Percentiles rank a stretch among this genome's conserved stretches.
Evolutionary conservation across 2,329 filamentous ascomycete species (phyloP).

Genomic region (Lachnellula subtilissima): DNA sequence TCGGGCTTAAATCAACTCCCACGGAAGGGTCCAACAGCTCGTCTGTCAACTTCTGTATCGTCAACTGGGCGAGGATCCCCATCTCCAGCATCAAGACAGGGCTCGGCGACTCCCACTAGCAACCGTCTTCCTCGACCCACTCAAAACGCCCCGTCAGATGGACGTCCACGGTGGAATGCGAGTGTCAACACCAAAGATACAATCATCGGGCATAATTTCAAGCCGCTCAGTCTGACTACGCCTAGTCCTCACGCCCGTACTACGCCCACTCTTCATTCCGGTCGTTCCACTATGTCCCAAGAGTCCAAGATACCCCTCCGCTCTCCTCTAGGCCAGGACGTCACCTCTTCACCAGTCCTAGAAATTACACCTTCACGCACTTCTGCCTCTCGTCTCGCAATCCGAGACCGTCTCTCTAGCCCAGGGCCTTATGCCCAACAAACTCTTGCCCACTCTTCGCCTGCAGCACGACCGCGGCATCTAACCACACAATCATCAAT

Average conservation of each 20-base stretch:
- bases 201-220: conserved; percentile 66
- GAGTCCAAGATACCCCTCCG: conserved; percentile 32
- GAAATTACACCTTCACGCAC: conserved; percentile 27
- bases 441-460: conserved; percentile 36
- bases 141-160: conserved; percentile 41
- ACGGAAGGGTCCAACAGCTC: conserved; percentile 31
- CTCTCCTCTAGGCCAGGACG: conserved; percentile 26
- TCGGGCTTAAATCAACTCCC: conserved; percentile 32
- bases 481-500: conserved; percentile 39
- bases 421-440: conserved; percentile 47
- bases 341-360: conserved; percentile 24
- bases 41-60: conserved; percentile 37
- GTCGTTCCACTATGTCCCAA: conserved; percentile 13
- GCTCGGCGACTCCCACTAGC: conserved; percentile 47
- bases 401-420: conserved; percentile 51
- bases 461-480: conserved; percentile 34
- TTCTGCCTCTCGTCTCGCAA: conserved; percentile 38
- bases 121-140: conserved; percentile 41
- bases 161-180: conserved; percentile 68
- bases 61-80: conserved; percentile 37
- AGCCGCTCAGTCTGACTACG: conserved; percentile 51
- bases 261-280: conserved; percentile 21
- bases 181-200: conserved; percentile 60
- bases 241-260: conserved; percentile 28
- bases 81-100: conserved; percentile 33